phyloP scores from a whole-genome alignment of 2,329 filamentous ascomycete species.

The Colletotrichum sojae region DNA sequence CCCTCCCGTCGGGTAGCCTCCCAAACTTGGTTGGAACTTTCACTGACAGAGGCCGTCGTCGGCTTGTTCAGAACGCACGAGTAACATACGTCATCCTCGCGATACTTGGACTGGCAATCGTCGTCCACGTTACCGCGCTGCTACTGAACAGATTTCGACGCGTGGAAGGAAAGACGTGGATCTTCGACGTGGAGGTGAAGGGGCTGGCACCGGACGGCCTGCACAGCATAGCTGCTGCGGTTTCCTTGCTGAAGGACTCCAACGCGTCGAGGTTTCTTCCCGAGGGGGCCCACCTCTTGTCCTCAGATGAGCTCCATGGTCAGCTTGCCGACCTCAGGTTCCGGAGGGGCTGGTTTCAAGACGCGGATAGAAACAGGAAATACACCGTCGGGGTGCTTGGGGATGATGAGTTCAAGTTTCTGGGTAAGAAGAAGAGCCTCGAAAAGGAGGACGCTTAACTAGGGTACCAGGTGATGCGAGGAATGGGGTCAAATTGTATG shows the following conservation, averaged over 20 bases:
- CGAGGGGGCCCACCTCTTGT: not conserved
- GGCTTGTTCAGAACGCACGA: not conserved
- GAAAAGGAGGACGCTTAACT: too few species aligned
- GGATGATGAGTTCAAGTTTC: not conserved
- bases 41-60: conserved; percentile 2
- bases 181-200: conserved; percentile 3
- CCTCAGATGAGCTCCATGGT: conserved; percentile 3
- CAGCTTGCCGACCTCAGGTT: not conserved
- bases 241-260: not conserved
- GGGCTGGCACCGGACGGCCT: not conserved
- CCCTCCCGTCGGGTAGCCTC: not conserved
- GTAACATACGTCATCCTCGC: not conserved
- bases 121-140: not conserved
- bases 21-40: not conserved
- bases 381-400: not conserved
- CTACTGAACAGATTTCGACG: not conserved
- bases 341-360: not conserved
- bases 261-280: conserved; percentile 2
- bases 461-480: too few species aligned
- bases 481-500: too few species aligned
- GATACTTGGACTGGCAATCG: not conserved
- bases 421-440: not conserved
- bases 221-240: not conserved
- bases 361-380: not conserved
- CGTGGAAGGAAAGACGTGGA: not conserved